Evolutionary conservation across 1,284 basidiomycete genomes (phyloP).

Genomic region (Naganishia liquefaciens): DNA sequence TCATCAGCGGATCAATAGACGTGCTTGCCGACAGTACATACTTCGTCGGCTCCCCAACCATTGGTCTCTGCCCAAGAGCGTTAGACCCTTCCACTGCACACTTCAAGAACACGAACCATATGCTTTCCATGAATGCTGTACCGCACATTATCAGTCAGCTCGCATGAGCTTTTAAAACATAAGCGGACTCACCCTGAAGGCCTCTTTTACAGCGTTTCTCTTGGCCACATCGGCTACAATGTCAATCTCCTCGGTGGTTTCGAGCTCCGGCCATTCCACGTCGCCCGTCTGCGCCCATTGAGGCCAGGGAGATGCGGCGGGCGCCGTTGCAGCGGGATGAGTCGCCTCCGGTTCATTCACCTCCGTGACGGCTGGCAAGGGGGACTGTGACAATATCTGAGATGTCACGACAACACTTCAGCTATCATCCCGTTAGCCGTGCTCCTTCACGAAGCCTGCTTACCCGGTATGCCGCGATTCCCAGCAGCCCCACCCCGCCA

Average conservation of each 20-base stretch:
- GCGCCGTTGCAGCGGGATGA: not conserved
- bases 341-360: not conserved
- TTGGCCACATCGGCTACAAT: slow-evolving; percentile 62
- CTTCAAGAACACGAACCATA: slow-evolving; percentile 61
- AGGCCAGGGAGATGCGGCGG: not conserved
- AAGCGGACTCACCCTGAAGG: slow-evolving; percentile 68
- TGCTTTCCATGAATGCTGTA: slow-evolving; percentile 73
- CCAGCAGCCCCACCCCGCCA: slow-evolving; percentile 5
- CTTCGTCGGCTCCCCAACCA: slow-evolving; percentile 82
- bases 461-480: slow-evolving; percentile 5
- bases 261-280: slow-evolving; percentile 17
- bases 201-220: slow-evolving; percentile 68
- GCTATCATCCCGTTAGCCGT: not conserved
- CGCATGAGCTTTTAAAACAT: not conserved
- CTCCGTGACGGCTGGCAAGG: not conserved
- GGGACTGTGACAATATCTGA: not conserved
- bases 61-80: slow-evolving; percentile 61
- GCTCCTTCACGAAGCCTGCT: not conserved
- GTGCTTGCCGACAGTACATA: slow-evolving; percentile 24
- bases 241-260: slow-evolving; percentile 25
- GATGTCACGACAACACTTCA: not conserved
- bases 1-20: not conserved
- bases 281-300: slow-evolving; percentile 15
- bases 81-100: not conserved
- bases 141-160: not conserved